phyloP scores from a whole-genome alignment of 129 eudicot genomes.

The Artemisia annua region DNA sequence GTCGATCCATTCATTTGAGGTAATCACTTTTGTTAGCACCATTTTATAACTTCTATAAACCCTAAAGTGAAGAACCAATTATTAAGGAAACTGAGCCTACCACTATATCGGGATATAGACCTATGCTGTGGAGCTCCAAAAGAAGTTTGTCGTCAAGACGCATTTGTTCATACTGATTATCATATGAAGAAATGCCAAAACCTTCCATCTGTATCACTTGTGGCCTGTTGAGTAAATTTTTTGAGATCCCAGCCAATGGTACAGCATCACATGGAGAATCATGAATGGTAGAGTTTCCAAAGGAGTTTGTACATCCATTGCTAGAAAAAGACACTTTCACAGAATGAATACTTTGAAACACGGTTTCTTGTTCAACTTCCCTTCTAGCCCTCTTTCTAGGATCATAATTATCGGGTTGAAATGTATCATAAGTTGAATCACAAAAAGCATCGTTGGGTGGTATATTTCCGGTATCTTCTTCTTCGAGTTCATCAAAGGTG shows the following conservation, averaged over 20 bases:
- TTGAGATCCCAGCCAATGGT: constrained; percentile 49
- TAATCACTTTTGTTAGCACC: constrained; percentile 9
- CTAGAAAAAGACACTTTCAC: constrained; percentile 48
- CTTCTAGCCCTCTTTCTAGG: constrained; percentile 44
- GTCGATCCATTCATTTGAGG: not conserved
- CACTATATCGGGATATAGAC: constrained; percentile 70
- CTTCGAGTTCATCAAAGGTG: constrained; percentile 57
- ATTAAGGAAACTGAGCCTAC: constrained; percentile 46
- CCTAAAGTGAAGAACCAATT: not conserved
- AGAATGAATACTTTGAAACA: constrained; percentile 37
- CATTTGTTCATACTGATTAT: constrained; percentile 62
- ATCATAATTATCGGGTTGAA: constrained; percentile 33
- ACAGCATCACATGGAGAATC: constrained; percentile 44
- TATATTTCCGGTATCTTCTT: constrained; percentile 40
- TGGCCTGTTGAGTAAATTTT: constrained; percentile 36
- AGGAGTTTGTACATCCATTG: constrained; percentile 43
- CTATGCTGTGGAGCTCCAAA: constrained; percentile 78
- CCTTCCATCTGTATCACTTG: constrained; percentile 40
- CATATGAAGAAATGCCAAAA: constrained; percentile 47
- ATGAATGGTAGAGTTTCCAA: constrained; percentile 41
- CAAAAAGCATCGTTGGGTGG: constrained; percentile 28
- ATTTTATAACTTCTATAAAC: not conserved
- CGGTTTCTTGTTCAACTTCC: constrained; percentile 44
- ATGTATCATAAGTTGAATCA: constrained; percentile 41
- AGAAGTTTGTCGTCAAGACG: constrained; percentile 59